A percentile compares a stretch with the other conserved stretches of the same genome.
phyloP scores from a whole-genome alignment of 2,329 filamentous ascomycete species.

The Colletotrichum phormii region DNA sequence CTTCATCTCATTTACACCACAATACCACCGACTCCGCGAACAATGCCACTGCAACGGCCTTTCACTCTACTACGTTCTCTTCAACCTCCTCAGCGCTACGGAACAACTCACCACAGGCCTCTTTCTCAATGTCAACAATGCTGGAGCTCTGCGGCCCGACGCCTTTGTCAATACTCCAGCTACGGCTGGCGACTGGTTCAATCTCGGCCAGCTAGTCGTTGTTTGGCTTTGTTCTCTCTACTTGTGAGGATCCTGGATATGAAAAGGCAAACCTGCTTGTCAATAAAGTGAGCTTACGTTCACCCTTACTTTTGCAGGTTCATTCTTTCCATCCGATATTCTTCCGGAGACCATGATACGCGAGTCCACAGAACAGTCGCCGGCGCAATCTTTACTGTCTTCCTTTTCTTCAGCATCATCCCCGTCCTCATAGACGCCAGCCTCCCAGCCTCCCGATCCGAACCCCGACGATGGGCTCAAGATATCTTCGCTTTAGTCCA shows the following conservation, averaged over 20 bases:
- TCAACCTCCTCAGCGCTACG: slow-evolving; percentile 12
- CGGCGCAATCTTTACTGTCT: neutral
- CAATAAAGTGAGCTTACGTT: too few species aligned
- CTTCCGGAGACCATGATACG: neutral
- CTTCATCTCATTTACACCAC: slow-evolving; percentile 8
- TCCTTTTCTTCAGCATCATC: neutral
- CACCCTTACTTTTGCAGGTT: neutral
- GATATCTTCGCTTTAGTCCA: neutral
- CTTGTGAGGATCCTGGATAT: neutral
- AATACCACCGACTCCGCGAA: slow-evolving; percentile 16
- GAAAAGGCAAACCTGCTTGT: neutral
- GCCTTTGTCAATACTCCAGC: slow-evolving; percentile 23
- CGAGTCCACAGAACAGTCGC: neutral
- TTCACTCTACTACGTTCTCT: slow-evolving; percentile 12
- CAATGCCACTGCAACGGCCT: slow-evolving; percentile 17
- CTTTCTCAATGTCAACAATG: slow-evolving; percentile 14
- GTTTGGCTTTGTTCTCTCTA: slow-evolving; percentile 8
- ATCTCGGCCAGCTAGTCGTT: slow-evolving; percentile 11
- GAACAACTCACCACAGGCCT: slow-evolving; percentile 15
- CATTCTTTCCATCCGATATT: neutral
- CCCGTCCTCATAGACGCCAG: neutral
- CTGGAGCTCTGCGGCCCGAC: neutral
- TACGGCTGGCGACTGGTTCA: slow-evolving; percentile 24
- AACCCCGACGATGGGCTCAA: neutral
- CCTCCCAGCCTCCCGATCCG: neutral